Evolutionary conservation across 345 rosid genomes (phyloP), one percentile per base, ranked within the genome.

Genomic region (Melaleuca quinquenervia): DNA sequence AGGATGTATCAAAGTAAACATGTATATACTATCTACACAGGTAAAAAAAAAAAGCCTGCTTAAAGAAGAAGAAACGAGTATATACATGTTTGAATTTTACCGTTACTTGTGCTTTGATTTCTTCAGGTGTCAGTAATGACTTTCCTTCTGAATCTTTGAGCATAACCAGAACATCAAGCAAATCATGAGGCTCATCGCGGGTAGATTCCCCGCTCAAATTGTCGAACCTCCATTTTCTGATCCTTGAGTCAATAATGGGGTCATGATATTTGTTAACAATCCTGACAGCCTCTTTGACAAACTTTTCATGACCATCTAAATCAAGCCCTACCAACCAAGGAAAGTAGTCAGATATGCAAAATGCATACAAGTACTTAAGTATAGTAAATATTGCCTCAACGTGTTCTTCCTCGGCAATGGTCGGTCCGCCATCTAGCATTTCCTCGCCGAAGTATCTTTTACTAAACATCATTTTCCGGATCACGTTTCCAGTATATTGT

Each of bases 231-330:
- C 92, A 85, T 48, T 74, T 83, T 27, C 50, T 20, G 49, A 95
- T 87, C 89, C 95, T 92, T 84, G 91, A 87, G 5, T 92, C 90
- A 3, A 93, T 90, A 3, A 94, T 84, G 8, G 95, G 91, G 82
- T 92, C 90, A 18, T 94, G 94, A 50, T 90, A 92, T 84, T 92
- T 92, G 26, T 85, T 88, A 1, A 94, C 51, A 14, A 56, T 87
- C 29, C 29, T 29, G 27, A 75, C 84, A 14, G 88, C 91, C 11
- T 85, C 60, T 29, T 82, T 78, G 45, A 91, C 84, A 8, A 91
- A 16, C 86, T 88, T 90, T 86, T 92, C 94, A 64, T 92, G 94
- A 1, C 95, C 95, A 88, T 92, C 95, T 27, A 92, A 78, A 50
- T 92, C 94, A 52, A 94, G 85, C 52, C 91, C 88, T 84, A 78